Evolutionary conservation across 495 filamentous ascomycete species (phyloP), one percentile per base, ranked within the genome.

Genomic region (Trichoderma erinaceum): DNA sequence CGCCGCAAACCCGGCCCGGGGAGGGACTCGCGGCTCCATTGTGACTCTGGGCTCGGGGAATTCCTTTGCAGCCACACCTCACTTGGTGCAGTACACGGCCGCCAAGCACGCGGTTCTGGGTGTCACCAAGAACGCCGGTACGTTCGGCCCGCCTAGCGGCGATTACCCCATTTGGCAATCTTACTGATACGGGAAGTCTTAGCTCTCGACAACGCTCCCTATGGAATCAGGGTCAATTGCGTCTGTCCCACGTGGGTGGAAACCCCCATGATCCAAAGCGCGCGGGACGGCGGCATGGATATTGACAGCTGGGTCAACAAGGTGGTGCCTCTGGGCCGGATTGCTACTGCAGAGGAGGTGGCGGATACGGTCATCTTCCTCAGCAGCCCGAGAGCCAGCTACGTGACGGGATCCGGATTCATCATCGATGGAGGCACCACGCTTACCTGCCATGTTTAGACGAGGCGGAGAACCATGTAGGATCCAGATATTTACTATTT

Each of bases 21-120:
- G 56, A 15, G 56, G 56, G 13, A 32, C 56, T 61, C 56, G 56
- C 25, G 56, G 56, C 25, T 61, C 56, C 2, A 61, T 61, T 18
- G 56, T 61, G 25, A 61, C 56, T 3, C 27, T 61, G 56, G 56
- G 56, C 16, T 61, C 56, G 1, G 56, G 56, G 12, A 61, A 61
- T 32, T 61, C 56, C 10, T 61, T 61, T 10, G 56, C 56, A 16
- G 56, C 56, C 29, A 23, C 56, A 16, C 27, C 56, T 61, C 23
- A 61, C 56, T 18, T 61, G 56, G 56, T 61, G 56, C 56, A 61
- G 27, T 61, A 61, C 15, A 61, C 56, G 5, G 75, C 82, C 0
- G 74, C 80, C 0, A 87, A 87, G 67, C 82, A 84, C 67, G 83
- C 81, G 0, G 75, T 82, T 0, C 46, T 83, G 0, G 82, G 81